These are phyloP conservation scores for Aspergillus saccharolyticus DNA, from an alignment of 495 filamentous ascomycete genomes.

Conservation along the genomic window DNA sequence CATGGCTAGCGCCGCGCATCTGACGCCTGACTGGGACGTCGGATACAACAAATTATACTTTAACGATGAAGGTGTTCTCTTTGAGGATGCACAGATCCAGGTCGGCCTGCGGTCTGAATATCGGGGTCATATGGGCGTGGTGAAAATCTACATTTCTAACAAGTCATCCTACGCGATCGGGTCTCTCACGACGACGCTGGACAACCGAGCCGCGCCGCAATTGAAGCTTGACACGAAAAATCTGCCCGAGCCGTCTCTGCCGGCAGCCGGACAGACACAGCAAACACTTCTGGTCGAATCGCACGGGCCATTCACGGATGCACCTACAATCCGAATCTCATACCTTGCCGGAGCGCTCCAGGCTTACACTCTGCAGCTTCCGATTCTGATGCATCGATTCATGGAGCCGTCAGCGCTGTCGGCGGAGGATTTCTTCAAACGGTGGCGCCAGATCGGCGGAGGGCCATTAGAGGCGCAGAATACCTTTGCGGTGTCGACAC, in stretches of 20 bases:
- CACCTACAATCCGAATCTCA: slow-evolving; percentile 87
- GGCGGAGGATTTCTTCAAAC: slow-evolving; percentile 94
- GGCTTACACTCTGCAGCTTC: slow-evolving; percentile 85
- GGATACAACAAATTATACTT: slow-evolving; percentile 85
- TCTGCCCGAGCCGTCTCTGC: slow-evolving; percentile 78
- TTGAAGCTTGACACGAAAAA: slow-evolving; percentile 80
- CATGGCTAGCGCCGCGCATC: slow-evolving; percentile 83
- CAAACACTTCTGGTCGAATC: slow-evolving; percentile 93
- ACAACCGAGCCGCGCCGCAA: slow-evolving; percentile 66
- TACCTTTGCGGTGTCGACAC: slow-evolving; percentile 63
- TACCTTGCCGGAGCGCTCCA: slow-evolving; percentile 94
- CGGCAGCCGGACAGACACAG: slow-evolving; percentile 72
- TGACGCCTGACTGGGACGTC: slow-evolving; percentile 89
- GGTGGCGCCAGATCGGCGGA: slow-evolving; percentile 97
- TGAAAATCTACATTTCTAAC: slow-evolving; percentile 94
- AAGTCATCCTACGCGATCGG: slow-evolving; percentile 77
- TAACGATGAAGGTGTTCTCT: slow-evolving; percentile 77
- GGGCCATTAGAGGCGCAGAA: slow-evolving; percentile 78
- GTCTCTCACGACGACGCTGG: slow-evolving; percentile 90
- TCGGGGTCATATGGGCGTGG: slow-evolving; percentile 84
- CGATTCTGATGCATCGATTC: slow-evolving; percentile 86
- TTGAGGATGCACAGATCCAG: slow-evolving; percentile 92
- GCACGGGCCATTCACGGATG: slow-evolving; percentile 71
- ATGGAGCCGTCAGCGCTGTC: slow-evolving; percentile 84
- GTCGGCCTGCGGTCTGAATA: slow-evolving; percentile 92